phyloP scores from a whole-genome alignment of 2,329 filamentous ascomycete genomes.

The Botryosphaeria agaves region DNA sequence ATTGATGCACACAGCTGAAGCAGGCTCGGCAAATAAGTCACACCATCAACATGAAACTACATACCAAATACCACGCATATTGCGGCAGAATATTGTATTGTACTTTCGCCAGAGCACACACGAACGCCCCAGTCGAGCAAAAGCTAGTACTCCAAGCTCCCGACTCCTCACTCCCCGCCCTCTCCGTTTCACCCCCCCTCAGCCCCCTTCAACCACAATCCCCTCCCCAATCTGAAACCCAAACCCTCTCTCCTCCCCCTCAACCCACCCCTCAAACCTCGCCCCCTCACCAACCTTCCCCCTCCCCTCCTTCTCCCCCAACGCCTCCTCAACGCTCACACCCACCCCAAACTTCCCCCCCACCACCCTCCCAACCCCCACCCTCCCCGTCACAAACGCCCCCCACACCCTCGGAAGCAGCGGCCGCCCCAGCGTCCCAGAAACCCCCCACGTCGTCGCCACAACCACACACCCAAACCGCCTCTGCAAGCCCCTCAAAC shows the following conservation, averaged over 20 bases:
- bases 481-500: constrained; percentile 1
- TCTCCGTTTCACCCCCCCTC: no score
- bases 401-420: constrained; percentile 16
- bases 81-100: no score
- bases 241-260: constrained; percentile 7
- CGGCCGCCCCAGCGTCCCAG: constrained; percentile 6
- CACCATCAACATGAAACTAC: no score
- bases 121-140: no score
- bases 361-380: constrained; percentile 16
- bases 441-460: constrained; percentile 8
- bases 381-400: constrained; percentile 10
- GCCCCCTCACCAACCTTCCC: constrained; percentile 18
- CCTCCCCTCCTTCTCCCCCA: constrained; percentile 15
- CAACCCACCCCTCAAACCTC: constrained; percentile 12
- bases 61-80: no score
- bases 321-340: constrained; percentile 20
- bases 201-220: neutral
- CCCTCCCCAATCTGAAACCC: constrained; percentile 8
- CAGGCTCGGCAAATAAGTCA: no score
- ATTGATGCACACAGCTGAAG: no score
- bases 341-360: constrained; percentile 19
- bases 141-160: no score
- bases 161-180: no score
- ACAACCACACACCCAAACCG: constrained; percentile 11
- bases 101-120: no score